A percentile compares a stretch with the other conserved stretches of the same genome.
phyloP scores from a whole-genome alignment of 176 grass and related monocot genomes.

The Rhynchospora pubera region DNA sequence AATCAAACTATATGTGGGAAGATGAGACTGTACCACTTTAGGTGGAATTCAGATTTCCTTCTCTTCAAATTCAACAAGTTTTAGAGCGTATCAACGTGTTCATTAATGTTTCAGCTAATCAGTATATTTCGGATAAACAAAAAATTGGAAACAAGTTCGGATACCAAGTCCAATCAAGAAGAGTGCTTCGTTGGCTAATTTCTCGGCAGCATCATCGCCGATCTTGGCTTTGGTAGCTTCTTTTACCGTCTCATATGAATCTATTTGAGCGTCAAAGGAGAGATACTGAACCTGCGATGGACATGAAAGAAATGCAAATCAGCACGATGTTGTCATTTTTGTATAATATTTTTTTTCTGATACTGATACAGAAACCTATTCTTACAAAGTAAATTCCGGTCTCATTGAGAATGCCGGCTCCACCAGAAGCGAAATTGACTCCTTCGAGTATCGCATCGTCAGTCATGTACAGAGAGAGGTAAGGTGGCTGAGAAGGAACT shows the following conservation, averaged over 20 bases:
- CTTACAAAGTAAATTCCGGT: constrained; percentile 97
- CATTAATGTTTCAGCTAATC: background rate
- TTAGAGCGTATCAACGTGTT: background rate
- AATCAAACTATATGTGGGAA: background rate
- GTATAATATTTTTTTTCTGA: background rate
- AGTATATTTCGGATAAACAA: background rate
- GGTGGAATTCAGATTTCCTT: background rate
- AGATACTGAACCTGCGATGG: constrained; percentile 70
- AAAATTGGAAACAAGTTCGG: background rate
- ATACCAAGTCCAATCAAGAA: constrained; percentile 79
- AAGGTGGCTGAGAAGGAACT: constrained; percentile 48
- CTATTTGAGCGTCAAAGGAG: constrained; percentile 88
- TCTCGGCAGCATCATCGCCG: constrained; percentile 51
- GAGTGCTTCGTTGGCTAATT: constrained; percentile 57
- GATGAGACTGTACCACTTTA: background rate
- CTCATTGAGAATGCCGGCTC: constrained; percentile 81
- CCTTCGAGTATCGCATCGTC: constrained; percentile 60
- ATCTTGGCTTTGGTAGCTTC: constrained; percentile 57
- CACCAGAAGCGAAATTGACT: constrained; percentile 87
- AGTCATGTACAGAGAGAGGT: constrained; percentile 69
- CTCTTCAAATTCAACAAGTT: background rate
- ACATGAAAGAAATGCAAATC: background rate
- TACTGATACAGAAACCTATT: background rate
- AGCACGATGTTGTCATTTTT: background rate
- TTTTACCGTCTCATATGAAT: constrained; percentile 48